Base-by-base conservation (phyloP, 192 early-diverging fungal species). In the Funneliformis geosporum region DNA sequence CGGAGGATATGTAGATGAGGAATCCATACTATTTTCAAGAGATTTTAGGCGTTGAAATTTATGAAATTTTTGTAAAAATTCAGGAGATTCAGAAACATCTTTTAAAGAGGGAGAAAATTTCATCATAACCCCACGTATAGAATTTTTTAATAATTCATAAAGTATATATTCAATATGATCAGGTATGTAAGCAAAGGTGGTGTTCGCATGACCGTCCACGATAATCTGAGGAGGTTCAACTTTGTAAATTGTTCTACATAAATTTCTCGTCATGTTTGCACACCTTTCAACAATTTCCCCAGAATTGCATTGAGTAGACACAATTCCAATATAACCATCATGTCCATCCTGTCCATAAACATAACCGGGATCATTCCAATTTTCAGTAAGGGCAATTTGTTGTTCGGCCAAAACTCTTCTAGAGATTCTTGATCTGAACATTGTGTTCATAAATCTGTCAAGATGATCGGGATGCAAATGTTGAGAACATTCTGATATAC, bases 131-230 rank as follows among this genome's bases (percentile, higher is more conserved):
- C 89, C 88, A 60, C 89, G 83, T 87, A 96, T 93, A 50, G 92
- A 89, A 86, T 97, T 97, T 79, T 93, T 92, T 75, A 98, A 83
- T 61, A 99, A 84, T 87, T 99, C 96, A 73, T 94, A 96, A 23
- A 99, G 71, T 50, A 99, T 94, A 82, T 97, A 96, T 85, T 96
- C 95, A 74, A 97, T 91, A 75, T 99, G 96, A 59, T 95, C 97
- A 9, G 96, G 95, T 71, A 99, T 97, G 82, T 97, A 99, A 79
- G 93, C 91, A 82, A 99, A 96, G 28, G 87, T 85, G 8, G 93
- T 93, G 64, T 92, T 88, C 0, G 85, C 81, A 78, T 91, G 84
- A 9, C 94, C 96, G 80, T 95, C 93, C 18, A 97, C 81, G 3
- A 91, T 62, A 5, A 97, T 90, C 67, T 94, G 86, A 27, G 96